Evolutionary conservation across 1,284 basidiomycete species (phyloP).

Genomic region (Termitomyces sp.): DNA sequence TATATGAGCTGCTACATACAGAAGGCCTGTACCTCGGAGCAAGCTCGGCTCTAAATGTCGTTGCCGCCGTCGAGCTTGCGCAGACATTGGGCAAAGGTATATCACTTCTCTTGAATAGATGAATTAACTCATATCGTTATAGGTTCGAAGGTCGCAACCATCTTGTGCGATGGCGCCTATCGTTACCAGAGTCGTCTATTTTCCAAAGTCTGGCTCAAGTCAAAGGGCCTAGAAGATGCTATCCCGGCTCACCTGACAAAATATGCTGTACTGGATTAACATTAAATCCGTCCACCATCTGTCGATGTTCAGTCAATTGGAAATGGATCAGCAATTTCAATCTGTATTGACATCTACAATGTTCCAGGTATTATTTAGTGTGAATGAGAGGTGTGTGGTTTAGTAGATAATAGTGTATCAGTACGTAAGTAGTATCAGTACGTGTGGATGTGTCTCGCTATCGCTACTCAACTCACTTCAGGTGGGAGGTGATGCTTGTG

Average conservation of each 20-base stretch:
- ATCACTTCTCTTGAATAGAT: background rate
- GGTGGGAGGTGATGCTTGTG: slow-evolving; percentile 12
- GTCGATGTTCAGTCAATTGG: background rate
- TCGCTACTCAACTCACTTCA: slow-evolving; percentile 8
- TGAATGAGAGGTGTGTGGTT: slow-evolving; percentile 12
- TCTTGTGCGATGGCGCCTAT: slow-evolving; percentile 94
- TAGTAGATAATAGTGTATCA: slow-evolving; percentile 10
- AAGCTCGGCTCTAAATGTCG: slow-evolving; percentile 93
- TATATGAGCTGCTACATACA: slow-evolving; percentile 88
- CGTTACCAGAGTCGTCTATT: slow-evolving; percentile 95
- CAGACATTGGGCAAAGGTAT: slow-evolving; percentile 78
- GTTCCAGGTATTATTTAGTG: background rate
- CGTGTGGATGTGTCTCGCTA: background rate
- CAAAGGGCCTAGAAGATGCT: slow-evolving; percentile 74
- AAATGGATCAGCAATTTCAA: background rate
- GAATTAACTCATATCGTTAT: background rate
- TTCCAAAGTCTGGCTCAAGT: slow-evolving; percentile 90
- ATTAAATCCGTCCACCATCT: background rate
- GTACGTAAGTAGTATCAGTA: slow-evolving; percentile 6
- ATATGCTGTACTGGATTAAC: slow-evolving; percentile 81
- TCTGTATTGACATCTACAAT: background rate
- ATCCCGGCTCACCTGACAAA: slow-evolving; percentile 86
- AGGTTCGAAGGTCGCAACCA: slow-evolving; percentile 87
- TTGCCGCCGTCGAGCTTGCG: slow-evolving; percentile 88
- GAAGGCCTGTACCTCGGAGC: slow-evolving; percentile 98